These are phyloP conservation scores for Candida dendrica DNA, from an alignment of 805 yeast genomes.

Conservation along the genomic window DNA sequence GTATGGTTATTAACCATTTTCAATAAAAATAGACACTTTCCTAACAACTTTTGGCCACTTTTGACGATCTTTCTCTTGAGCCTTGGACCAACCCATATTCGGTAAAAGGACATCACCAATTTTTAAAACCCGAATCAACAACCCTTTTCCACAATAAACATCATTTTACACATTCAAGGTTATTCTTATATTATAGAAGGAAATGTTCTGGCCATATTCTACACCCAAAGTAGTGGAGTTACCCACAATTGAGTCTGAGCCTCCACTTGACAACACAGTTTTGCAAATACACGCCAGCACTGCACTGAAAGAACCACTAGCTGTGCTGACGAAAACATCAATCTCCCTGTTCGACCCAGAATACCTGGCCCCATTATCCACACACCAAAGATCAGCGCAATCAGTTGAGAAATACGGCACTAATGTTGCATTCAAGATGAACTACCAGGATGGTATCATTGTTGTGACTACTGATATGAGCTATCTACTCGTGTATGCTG, in stretches of 20 bases:
- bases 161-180: no score
- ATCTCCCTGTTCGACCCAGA: conserved; percentile 25
- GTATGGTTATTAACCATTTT: no score
- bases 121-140: no score
- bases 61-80: no score
- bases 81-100: no score
- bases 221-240: conserved; percentile 4
- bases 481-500: conserved; percentile 31
- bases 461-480: conserved; percentile 28
- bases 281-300: not conserved
- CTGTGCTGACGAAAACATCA: conserved; percentile 24
- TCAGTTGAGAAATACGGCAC: conserved; percentile 32
- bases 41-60: no score
- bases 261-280: not conserved
- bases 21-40: no score
- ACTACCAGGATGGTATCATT: conserved; percentile 19
- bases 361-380: conserved; percentile 26
- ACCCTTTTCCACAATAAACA: no score
- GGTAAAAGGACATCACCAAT: no score
- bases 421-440: conserved; percentile 23
- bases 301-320: conserved; percentile 9
- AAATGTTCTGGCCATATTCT: conserved; percentile 10
- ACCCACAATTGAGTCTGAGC: not conserved
- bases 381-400: conserved; percentile 26
- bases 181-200: no score